Conservation (phyloP, 2,329 filamentous ascomycete species). For the Fusarium sarcochroum region DNA sequence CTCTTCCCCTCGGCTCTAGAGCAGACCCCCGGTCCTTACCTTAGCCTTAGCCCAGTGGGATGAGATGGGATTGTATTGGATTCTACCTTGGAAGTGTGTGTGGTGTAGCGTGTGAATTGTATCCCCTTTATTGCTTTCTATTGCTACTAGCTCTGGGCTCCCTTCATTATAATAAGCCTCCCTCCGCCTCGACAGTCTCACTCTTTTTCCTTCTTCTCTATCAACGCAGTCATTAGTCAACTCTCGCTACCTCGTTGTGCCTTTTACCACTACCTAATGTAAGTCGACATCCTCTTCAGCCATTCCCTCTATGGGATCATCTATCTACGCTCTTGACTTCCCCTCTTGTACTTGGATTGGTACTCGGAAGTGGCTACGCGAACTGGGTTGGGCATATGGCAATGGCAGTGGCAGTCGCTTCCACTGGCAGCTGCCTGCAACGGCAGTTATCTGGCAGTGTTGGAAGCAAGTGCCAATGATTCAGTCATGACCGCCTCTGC, state of each 20-base stretch:
- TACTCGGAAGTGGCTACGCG: neutral
- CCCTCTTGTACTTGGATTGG: neutral
- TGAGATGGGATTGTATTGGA: constrained; percentile 29
- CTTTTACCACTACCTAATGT: constrained; percentile 39
- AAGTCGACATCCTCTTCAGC: constrained; percentile 27
- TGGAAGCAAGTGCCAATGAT: neutral
- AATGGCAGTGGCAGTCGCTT: neutral
- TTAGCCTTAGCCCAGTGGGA: constrained; percentile 1
- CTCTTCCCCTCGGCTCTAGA: neutral
- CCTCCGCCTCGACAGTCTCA: constrained; percentile 25
- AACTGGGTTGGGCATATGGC: neutral
- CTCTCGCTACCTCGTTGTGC: constrained; percentile 42
- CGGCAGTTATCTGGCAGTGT: neutral
- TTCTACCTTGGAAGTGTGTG: too few species aligned
- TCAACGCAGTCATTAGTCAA: constrained; percentile 43
- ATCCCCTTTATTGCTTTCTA: constrained; percentile 37
- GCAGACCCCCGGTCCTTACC: neutral
- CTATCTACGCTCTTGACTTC: neutral
- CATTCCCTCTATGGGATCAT: constrained; percentile 11
- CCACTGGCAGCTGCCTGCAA: constrained; percentile 3
- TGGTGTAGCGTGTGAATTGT: constrained; percentile 19
- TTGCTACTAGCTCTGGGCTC: constrained; percentile 28
- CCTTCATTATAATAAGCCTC: constrained; percentile 46
- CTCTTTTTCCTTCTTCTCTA: constrained; percentile 31
- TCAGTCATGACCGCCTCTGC: neutral